Evolutionary conservation across 2,329 filamentous ascomycete species (phyloP).

Genomic region (Fusarium protoensiforme): DNA sequence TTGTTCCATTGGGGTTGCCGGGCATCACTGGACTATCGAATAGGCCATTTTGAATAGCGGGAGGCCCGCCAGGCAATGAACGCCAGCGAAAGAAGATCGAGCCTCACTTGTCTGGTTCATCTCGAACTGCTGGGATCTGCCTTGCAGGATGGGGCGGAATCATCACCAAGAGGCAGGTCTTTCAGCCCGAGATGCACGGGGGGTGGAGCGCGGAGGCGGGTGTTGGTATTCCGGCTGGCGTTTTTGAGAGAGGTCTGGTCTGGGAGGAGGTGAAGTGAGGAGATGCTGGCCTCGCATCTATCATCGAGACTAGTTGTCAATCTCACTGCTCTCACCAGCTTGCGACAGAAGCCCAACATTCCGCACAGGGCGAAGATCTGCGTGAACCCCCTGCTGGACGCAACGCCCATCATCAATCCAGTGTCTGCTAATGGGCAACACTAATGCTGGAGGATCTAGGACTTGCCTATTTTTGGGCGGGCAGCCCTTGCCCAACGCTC

Average conservation of each 20-base stretch:
- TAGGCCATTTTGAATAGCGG: not conserved
- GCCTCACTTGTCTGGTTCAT: slow-evolving; percentile 27
- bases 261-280: slow-evolving; percentile 3
- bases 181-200: slow-evolving; percentile 25
- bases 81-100: slow-evolving; percentile 9
- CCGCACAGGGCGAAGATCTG: slow-evolving; percentile 14
- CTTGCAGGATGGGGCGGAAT: slow-evolving; percentile 30
- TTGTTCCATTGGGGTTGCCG: not conserved
- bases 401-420: slow-evolving; percentile 19
- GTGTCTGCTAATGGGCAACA: slow-evolving; percentile 4
- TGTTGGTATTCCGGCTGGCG: slow-evolving; percentile 17
- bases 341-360: not conserved
- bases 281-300: slow-evolving; percentile 1
- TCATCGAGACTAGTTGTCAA: slow-evolving; percentile 5
- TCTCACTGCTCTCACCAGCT: slow-evolving; percentile 16
- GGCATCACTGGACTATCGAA: not conserved
- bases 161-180: slow-evolving; percentile 12
- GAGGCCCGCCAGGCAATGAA: slow-evolving; percentile 3
- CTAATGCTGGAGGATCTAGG: not conserved
- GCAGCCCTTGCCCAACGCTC: slow-evolving; percentile 1
- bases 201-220: slow-evolving; percentile 29
- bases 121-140: slow-evolving; percentile 32
- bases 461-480: slow-evolving; percentile 27
- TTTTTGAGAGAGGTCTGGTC: not conserved
- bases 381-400: not conserved